These are phyloP conservation scores for Aspergillus unguis DNA, from an alignment of 2,329 filamentous ascomycete species.

Conservation along the genomic window DNA sequence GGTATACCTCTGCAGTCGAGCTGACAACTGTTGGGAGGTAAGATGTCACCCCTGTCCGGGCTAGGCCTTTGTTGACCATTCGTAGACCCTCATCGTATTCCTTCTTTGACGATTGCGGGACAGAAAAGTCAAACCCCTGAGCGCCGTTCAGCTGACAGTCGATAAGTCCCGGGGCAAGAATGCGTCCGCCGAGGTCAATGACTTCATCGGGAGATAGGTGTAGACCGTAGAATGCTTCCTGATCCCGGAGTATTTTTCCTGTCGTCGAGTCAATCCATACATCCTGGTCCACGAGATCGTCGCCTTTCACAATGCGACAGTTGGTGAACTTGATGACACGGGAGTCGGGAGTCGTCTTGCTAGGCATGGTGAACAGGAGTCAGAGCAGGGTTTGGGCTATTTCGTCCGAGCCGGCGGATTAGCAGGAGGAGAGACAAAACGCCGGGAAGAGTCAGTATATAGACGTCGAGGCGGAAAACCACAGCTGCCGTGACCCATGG, in stretches of 20 bases:
- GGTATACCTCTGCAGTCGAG: conserved; percentile 76
- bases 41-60: conserved; percentile 79
- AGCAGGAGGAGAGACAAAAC: neutral
- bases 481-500: conserved; percentile 9
- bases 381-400: neutral
- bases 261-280: conserved; percentile 83
- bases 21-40: conserved; percentile 79
- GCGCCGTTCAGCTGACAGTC: conserved; percentile 91
- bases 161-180: conserved; percentile 81
- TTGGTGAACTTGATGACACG: conserved; percentile 85
- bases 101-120: conserved; percentile 62
- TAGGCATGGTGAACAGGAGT: conserved; percentile 28
- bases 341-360: conserved; percentile 32
- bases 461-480: neutral
- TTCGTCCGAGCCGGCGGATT: neutral
- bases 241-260: conserved; percentile 74
- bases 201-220: conserved; percentile 63
- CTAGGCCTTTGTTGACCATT: conserved; percentile 67
- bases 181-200: conserved; percentile 76
- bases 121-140: conserved; percentile 88
- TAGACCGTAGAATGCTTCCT: conserved; percentile 54
- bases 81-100: conserved; percentile 70
- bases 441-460: conserved; percentile 4
- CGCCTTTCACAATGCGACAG: conserved; percentile 70
- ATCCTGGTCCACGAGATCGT: conserved; percentile 68